Evolutionary conservation across 768 basidiomycete species (phyloP), one percentile per base, ranked within the genome.

Genomic region (Boletus subcaerulescens): DNA sequence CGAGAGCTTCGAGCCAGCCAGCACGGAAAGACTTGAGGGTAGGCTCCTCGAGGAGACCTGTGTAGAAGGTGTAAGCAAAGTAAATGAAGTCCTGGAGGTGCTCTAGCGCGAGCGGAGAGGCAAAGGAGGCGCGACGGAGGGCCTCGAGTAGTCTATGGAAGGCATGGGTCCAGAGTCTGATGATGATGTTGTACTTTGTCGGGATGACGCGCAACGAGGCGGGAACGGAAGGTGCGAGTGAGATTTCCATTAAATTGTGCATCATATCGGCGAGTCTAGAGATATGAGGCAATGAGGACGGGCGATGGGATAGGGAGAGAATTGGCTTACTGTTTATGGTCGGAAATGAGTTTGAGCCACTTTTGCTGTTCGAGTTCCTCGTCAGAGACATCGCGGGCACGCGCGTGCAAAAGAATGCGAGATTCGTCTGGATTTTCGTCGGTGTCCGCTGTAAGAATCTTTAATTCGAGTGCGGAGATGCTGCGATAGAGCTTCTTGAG

Each of bases 1-100:
- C 97, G 15, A 99, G 84, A 4, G 95, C 93, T 69, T 99, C 97
- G 48, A 98, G 82, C 97, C 97, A 99, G 17, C 87, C 86, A 3
- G 82, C 76, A 55, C 86, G 84, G 76, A 93, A 97, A 8, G 74
- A 69, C 2, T 69, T 72, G 43, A 98, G 79, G 1, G 76, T 78
- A 10, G 80, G 83, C 66, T 97, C 89, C 65, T 98, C 96, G 47
- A 93, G 76, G 3, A 98, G 80, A 38, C 87, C 85, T 0, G 93
- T 88, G 74, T 98, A 98, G 64, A 95, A 96, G 0, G 85, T 86
- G 73, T 98, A 99, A 0, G 96, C 90, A 60, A 93, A 97, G 63
- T 94, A 93, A 41, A 97, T 92, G 61, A 94, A 95, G 58, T 94
- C 94, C 65, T 93, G 91, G 0, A 98, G 82, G 56, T 93, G 90